A percentile compares a stretch with the other conserved stretches of the same genome.
Conservation (phyloP, 306 rosid genomes). For the Malus fusca region DNA sequence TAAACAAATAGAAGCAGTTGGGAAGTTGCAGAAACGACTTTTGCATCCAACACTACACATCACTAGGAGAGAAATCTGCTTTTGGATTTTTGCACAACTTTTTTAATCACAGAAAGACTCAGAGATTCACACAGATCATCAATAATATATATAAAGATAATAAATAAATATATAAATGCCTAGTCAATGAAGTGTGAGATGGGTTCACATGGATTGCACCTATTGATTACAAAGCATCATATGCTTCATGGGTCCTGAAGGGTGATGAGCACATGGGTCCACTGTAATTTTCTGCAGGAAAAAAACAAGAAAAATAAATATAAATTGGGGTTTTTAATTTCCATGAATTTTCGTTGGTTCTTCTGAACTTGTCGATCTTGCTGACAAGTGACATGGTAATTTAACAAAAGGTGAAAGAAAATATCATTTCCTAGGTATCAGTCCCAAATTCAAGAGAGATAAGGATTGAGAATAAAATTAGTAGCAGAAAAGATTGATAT, state of each 20-base stretch:
- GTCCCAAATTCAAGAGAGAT: neutral
- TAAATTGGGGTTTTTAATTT: neutral
- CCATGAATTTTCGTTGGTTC: neutral
- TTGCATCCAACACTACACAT: slow-evolving; percentile 17
- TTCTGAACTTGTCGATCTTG: neutral
- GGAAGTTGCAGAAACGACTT: slow-evolving; percentile 37
- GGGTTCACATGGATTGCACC: slow-evolving; percentile 46
- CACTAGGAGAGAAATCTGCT: neutral
- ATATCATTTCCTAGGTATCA: neutral
- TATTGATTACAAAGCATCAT: neutral
- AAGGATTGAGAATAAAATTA: neutral
- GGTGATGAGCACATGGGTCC: neutral
- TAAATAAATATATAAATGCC: neutral
- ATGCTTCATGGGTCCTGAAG: slow-evolving; percentile 14
- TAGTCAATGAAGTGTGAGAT: slow-evolving; percentile 23
- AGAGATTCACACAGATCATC: neutral
- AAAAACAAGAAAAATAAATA: neutral
- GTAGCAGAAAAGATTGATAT: neutral
- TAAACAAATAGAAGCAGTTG: slow-evolving; percentile 32
- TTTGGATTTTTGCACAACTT: slow-evolving; percentile 16
- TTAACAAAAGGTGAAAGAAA: neutral
- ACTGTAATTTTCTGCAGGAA: neutral
- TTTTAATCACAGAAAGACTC: neutral
- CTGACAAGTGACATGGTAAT: neutral
- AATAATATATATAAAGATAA: neutral